A percentile compares a stretch with the other conserved stretches of the same genome.
Evolutionary conservation across 2,329 filamentous ascomycete genomes (phyloP).

Genomic region (Ambrosiella beaveri): DNA sequence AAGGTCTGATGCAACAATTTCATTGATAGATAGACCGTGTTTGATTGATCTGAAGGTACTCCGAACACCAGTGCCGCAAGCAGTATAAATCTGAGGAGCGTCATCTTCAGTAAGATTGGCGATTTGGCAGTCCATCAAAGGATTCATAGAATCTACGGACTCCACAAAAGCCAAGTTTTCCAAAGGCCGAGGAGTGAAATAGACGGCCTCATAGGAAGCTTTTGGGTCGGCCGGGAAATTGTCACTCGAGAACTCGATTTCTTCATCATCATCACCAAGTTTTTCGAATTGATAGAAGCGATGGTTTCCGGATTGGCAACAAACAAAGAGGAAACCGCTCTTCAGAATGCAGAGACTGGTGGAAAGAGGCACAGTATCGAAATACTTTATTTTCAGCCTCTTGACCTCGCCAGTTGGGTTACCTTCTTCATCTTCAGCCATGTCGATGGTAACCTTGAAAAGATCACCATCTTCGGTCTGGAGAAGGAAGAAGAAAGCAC

Average conservation of each 20-base stretch:
- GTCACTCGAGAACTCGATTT: constrained; percentile 71
- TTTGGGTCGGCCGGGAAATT: constrained; percentile 60
- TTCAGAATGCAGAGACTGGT: constrained; percentile 82
- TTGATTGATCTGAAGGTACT: constrained; percentile 85
- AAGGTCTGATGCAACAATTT: constrained; percentile 87
- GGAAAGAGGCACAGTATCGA: constrained; percentile 84
- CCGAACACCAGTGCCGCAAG: constrained; percentile 73
- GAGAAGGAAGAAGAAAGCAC: constrained; percentile 90
- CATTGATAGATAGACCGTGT: constrained; percentile 81
- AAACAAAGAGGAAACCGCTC: constrained; percentile 86
- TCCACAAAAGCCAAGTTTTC: constrained; percentile 77
- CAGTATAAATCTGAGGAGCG: constrained; percentile 87
- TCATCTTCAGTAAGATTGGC: constrained; percentile 83
- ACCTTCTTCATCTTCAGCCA: constrained; percentile 64
- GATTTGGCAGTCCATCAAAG: constrained; percentile 78
- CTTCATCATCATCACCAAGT: constrained; percentile 85
- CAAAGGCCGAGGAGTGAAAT: constrained; percentile 63
- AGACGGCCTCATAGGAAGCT: constrained; percentile 58
- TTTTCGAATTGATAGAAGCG: constrained; percentile 96
- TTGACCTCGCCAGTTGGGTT: constrained; percentile 67
- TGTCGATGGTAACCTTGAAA: constrained; percentile 89
- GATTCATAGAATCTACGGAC: constrained; percentile 75
- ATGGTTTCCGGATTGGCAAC: constrained; percentile 82
- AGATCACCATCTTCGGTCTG: constrained; percentile 97
- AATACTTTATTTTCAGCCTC: constrained; percentile 86